phyloP scores from a whole-genome alignment of 768 basidiomycete genomes.

The Lactarius akahatsu region DNA sequence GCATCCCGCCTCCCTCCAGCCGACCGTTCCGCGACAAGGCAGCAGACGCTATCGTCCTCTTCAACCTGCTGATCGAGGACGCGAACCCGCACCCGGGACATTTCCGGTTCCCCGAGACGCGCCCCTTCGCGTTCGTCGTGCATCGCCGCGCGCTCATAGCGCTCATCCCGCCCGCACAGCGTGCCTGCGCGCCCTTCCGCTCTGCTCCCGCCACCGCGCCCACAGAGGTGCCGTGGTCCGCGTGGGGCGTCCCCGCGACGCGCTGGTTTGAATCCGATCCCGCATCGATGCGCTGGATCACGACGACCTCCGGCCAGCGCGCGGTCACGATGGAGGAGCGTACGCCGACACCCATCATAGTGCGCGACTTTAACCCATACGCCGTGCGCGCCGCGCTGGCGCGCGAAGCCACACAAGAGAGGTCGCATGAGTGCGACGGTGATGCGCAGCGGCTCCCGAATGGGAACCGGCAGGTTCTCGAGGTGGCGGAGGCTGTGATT shows the following conservation, averaged over 20 bases:
- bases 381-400: conserved; percentile 21
- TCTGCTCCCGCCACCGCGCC: neutral
- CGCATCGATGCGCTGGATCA: conserved; percentile 35
- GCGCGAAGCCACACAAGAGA: neutral
- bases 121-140: conserved; percentile 31
- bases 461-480: conserved; percentile 13
- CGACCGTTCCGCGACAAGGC: conserved; percentile 33
- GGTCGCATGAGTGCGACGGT: conserved; percentile 4
- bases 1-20: neutral
- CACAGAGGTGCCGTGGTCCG: conserved; percentile 27
- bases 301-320: conserved; percentile 36
- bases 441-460: conserved; percentile 10
- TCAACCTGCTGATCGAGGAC: conserved; percentile 29
- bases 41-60: conserved; percentile 31
- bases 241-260: conserved; percentile 32
- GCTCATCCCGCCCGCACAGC: conserved; percentile 6
- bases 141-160: conserved; percentile 31
- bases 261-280: conserved; percentile 34
- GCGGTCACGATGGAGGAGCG: conserved; percentile 27
- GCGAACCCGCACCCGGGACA: neutral
- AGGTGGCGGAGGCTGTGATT: conserved; percentile 12
- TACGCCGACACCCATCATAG: conserved; percentile 19
- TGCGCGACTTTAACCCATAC: conserved; percentile 33
- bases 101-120: conserved; percentile 19
- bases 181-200: conserved; percentile 12